Base-by-base conservation (phyloP, 352 stramenopile genomes). In the Pythium aquatile region DNA sequence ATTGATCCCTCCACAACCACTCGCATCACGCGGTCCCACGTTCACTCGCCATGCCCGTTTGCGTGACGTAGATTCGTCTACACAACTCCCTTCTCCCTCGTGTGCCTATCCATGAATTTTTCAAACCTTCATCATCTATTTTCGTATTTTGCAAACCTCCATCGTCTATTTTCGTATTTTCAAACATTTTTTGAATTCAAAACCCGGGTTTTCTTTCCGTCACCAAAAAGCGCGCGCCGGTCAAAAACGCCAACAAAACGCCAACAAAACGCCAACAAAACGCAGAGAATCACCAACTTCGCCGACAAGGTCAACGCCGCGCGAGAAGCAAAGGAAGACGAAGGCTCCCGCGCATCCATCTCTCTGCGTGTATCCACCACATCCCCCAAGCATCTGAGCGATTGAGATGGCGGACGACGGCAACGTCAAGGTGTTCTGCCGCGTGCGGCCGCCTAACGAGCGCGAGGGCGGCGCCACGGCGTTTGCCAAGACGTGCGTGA, bases 341-440 rank as follows among this genome's bases (percentile, higher is more conserved):
- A 42, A 7, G 11, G 11, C 35, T 24, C 20, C 20, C 35, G 35
- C 35, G 35, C 35, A 42, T 42, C 35, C 35, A 42, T 42, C 32
- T 35, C 35, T 42, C 35, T 42, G 35, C 11, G 35, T 42, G 35
- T 42, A 14, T 11, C 11, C 32, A 35, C 8, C 32, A 35, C 20
- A 35, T 9, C 32, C 32, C 32, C 32, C 8, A 5, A 10, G 35
- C 2, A 1, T 42, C 16, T 16, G 8, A 16, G 33, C 13, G 3
- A 35, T 24, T 13, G 37, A 39, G 30, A 79, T 81, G 74, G 68
- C 61, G 20, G 76, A 86, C 55, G 76, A 87, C 68, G 63, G 66
- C 52, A 95, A 93, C 72, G 88, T 96, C 55, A 81, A 87, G 58
- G 88, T 97, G 48, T 93, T 96, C 68, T 96, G 87, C 61, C 85